Base-by-base conservation (phyloP, 225 moss, liverwort and hornwort genomes). In the Polytrichum commune region DNA sequence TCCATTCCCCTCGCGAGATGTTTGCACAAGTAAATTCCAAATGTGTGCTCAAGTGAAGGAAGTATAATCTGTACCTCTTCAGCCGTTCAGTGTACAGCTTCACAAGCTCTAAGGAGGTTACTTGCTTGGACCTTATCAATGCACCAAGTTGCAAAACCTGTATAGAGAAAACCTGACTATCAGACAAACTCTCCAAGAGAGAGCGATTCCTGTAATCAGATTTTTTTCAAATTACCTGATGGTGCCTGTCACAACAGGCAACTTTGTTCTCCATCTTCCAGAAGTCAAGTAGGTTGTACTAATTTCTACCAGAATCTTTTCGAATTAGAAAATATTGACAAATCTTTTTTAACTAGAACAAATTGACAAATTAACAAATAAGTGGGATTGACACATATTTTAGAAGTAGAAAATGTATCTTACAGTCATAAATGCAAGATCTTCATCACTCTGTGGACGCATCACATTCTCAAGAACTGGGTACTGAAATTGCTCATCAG, bases 351-450 rank as follows among this genome's bases (percentile, higher is more conserved):
- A 46, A 16, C 46, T 4, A 46, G 16, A 16, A 16, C 46, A 46
- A 38, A 46, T 13, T 46, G 13, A 46, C 16, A 46, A 16, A 46
- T 16, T 13, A 46, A 46, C 46, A 46, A 46, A 16, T 3, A 46
- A 46, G 13, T 16, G 13, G 13, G 46, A 13, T 46, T 10, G 46
- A 46, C 16, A 46, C 46, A 46, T 46, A 46, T 16, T 46, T n/a
- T 24, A 23, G 24, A 6, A 9, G 24, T 58, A 23, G 22, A 58
- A 9, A 58, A 58, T 58, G 58, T n/a, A n/a, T 58, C 73, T 76
- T 54, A 81, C 81, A 19, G 76, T 81, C 81, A 76, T 76, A 22
- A 56, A 81, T 3, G 76, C 81, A 64, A 81, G 76, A 69, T 81
- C 76, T 73, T 76, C 69, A 69, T 81, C 73, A 38, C 60, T 64